These are phyloP conservation scores for Anastatica hierochuntica DNA, from an alignment of 345 rosid species.

Conservation along the genomic window DNA sequence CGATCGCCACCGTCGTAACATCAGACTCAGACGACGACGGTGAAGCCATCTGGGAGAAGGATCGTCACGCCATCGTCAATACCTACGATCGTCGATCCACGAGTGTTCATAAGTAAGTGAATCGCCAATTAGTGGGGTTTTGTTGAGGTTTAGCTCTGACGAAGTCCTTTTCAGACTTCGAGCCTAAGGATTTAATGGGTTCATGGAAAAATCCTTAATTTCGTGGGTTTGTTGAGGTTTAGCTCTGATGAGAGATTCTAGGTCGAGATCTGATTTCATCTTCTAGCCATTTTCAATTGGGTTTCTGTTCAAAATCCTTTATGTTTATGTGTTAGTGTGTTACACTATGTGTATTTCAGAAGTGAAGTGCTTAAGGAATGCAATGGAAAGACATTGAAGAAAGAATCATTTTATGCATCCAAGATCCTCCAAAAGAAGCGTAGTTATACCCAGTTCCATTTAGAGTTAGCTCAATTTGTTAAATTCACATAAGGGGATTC, in stretches of 20 bases:
- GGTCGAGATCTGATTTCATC: neutral
- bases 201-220: no score
- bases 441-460: conserved; percentile 64
- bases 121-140: neutral
- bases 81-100: conserved; percentile 48
- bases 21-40: conserved; percentile 31
- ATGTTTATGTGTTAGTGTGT: no score
- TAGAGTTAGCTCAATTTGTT: conserved; percentile 83
- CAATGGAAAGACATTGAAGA: conserved; percentile 3
- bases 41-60: conserved; percentile 33
- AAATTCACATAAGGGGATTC: no score
- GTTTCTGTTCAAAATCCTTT: no score
- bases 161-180: no score
- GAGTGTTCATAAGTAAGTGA: conserved; percentile 26
- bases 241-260: no score
- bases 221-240: no score
- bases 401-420: conserved; percentile 13
- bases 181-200: no score
- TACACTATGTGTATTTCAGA: no score
- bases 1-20: neutral
- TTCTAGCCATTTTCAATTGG: no score
- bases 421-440: conserved; percentile 52
- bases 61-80: conserved; percentile 26
- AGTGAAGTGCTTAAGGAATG: conserved; percentile 13
- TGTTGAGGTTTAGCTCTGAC: no score